A percentile compares a stretch with the other conserved stretches of the same genome.
Evolutionary conservation across 2,329 filamentous ascomycete species (phyloP).

Genomic region (Botrytis paeoniae): DNA sequence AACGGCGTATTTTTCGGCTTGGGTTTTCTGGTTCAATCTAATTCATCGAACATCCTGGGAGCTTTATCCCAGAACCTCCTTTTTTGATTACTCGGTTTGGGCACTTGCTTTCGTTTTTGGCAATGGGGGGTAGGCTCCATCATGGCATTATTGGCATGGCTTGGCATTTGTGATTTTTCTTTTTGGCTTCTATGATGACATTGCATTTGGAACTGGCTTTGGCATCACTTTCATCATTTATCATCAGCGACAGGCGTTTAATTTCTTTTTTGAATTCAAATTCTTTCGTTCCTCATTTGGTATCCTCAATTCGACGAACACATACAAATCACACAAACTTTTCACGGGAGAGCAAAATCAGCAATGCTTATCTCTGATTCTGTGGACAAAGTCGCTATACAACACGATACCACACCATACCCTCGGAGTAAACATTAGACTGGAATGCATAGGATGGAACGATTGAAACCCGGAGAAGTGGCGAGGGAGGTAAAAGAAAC

Average conservation of each 20-base stretch:
- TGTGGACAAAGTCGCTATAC: not conserved
- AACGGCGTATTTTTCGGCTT: slow-evolving; percentile 15
- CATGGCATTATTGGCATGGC: slow-evolving; percentile 18
- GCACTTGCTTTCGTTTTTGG: slow-evolving; percentile 16
- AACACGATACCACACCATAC: slow-evolving; percentile 4
- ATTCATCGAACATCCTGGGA: slow-evolving; percentile 18
- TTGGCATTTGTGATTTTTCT: slow-evolving; percentile 16
- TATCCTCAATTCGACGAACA: not conserved
- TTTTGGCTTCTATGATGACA: slow-evolving; percentile 17
- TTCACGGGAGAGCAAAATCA: not conserved
- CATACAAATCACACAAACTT: not conserved
- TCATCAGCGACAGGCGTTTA: slow-evolving; percentile 19
- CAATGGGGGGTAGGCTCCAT: slow-evolving; percentile 14
- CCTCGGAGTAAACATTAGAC: slow-evolving; percentile 4
- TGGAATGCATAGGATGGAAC: slow-evolving; percentile 1
- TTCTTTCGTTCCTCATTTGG: slow-evolving; percentile 15
- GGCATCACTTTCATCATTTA: slow-evolving; percentile 15
- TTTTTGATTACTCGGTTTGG: slow-evolving; percentile 16
- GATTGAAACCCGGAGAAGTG: not conserved
- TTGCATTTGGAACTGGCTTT: slow-evolving; percentile 13
- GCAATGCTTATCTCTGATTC: not conserved
- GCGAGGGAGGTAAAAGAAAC: not conserved
- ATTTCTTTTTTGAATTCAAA: slow-evolving; percentile 14
- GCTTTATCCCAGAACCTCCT: slow-evolving; percentile 7
- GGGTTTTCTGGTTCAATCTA: slow-evolving; percentile 17